Evolutionary conservation across 176 grass and related monocot genomes (phyloP), one percentile per base, ranked within the genome.

Genomic region (Aegilops longissima): DNA sequence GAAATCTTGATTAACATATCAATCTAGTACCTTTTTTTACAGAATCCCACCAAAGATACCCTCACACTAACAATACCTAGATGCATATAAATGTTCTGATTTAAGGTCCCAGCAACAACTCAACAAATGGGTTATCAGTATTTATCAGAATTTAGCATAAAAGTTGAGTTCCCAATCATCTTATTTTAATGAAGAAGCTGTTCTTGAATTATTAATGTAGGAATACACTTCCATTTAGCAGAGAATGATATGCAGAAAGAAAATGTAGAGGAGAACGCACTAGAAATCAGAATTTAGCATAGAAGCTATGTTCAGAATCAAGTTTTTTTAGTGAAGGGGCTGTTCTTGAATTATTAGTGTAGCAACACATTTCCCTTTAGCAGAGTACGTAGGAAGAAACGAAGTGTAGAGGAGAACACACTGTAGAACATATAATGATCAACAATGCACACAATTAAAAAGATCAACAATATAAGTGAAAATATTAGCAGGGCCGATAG

Each of bases 1-100:
- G 10, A 87, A 73, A 82, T 66, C 8, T 82, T 38, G 61, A 78
- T 85, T 80, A 92, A 44, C 38, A 70, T 35, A 21, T 64, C 35
- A 51, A 40, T 61, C 52, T 73, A 68, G 6, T 65, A 18, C 8
- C 12, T 12, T 65, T 54, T 65, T 74, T 34, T 79, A 84, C 45
- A n/a, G 49, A 64, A 40, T 6, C 74, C 14, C 74, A 42, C 12
- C 35, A 39, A 49, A 73, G 56, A 70, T 79, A 5, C 39, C 34
- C 14, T 64, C 72, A 4, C 12, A 20, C 49, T 30, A 12, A 86
- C 66, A 36, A 79, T 8, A 84, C 54, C 31, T 73, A 54, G 29
- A 56, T 82, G 79, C 9, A 56, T 62, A 83, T 1, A 9, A 59
- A 47, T n/a, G 8, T 49, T 16, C 44, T 31, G 39, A 62, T 23